Conservation (phyloP, 139 green algal genomes). For the Yamagishiella unicocca region DNA sequence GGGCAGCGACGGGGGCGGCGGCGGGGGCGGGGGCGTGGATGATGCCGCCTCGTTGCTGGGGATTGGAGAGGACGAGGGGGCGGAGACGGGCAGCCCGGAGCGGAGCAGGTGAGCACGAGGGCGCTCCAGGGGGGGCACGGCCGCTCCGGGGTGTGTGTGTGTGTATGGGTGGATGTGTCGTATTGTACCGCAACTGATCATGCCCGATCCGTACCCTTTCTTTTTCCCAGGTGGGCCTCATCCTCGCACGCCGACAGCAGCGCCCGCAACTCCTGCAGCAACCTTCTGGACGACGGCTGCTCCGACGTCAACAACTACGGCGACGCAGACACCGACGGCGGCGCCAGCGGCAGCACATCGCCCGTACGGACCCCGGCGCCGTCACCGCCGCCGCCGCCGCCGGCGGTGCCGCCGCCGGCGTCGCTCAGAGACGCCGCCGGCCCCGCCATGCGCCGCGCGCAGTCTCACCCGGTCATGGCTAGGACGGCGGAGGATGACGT, state of each 20-base stretch:
- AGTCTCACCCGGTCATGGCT: slow-evolving; percentile 11
- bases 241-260: slow-evolving; percentile 4
- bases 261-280: background rate
- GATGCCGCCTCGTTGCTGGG: background rate
- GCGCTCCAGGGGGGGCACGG: background rate
- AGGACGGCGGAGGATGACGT: background rate
- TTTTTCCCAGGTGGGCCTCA: background rate
- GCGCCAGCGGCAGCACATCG: background rate
- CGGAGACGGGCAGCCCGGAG: background rate
- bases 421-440: background rate
- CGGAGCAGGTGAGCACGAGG: background rate
- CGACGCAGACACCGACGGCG: slow-evolving; percentile 32
- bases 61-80: too few relatives aligned
- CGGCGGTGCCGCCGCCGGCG: background rate
- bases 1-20: too few relatives aligned
- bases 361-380: background rate
- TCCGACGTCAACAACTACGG: slow-evolving; percentile 39
- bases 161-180: too few relatives aligned
- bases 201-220: too few relatives aligned
- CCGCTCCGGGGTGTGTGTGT: background rate
- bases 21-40: too few relatives aligned
- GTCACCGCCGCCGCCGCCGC: background rate
- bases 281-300: background rate
- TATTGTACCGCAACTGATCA: too few relatives aligned
- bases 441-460: background rate